Evolutionary conservation across 345 rosid genomes (phyloP).

Genomic region (Firmiana major): DNA sequence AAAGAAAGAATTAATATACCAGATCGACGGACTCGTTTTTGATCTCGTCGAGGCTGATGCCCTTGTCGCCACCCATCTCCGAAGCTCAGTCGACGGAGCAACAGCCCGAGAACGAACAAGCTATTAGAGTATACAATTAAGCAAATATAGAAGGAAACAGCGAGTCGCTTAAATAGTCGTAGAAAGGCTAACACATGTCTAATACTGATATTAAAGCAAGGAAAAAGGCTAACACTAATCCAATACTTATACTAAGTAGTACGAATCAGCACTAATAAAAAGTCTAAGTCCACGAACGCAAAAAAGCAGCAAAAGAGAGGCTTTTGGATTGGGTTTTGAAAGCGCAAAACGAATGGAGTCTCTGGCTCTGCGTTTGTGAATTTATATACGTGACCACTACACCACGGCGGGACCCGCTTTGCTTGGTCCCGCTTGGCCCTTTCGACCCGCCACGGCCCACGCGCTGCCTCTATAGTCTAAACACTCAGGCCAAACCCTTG

Average conservation of each 20-base stretch:
- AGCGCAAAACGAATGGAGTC: neutral
- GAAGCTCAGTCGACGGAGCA: neutral
- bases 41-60: slow-evolving; percentile 40
- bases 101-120: neutral
- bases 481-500: neutral
- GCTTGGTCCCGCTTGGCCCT: neutral
- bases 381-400: neutral
- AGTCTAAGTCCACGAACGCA: neutral
- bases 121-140: neutral
- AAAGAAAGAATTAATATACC: slow-evolving; percentile 19
- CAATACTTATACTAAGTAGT: neutral
- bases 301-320: neutral
- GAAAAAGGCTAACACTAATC: too few species aligned
- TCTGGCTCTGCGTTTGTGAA: neutral
- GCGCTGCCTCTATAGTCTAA: neutral
- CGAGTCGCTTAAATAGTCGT: neutral
- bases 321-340: too few species aligned
- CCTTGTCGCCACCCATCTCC: slow-evolving; percentile 24
- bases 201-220: neutral
- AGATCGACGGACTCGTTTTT: slow-evolving; percentile 48
- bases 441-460: neutral
- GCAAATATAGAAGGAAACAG: neutral
- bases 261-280: neutral
- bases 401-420: neutral
- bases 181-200: neutral